These are phyloP conservation scores for Aspergillus wentii DNA, from an alignment of 495 filamentous ascomycete genomes.

Conservation along the genomic window DNA sequence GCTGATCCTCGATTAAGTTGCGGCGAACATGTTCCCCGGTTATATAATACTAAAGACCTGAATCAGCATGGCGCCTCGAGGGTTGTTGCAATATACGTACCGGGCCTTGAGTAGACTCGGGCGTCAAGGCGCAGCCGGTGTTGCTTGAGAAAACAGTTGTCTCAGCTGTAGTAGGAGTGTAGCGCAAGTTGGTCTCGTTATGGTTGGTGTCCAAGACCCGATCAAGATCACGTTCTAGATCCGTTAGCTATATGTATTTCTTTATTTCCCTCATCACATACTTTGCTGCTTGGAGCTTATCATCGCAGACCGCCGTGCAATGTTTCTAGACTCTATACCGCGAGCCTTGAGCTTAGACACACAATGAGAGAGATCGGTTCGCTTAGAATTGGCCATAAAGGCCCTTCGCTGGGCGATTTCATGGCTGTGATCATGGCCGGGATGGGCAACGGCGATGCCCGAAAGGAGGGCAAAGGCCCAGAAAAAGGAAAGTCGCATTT, in stretches of 20 bases:
- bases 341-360: constrained; percentile 44
- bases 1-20: constrained; percentile 50
- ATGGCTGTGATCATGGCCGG: constrained; percentile 42
- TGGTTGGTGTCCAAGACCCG: constrained; percentile 35
- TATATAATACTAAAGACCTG: too few relatives aligned
- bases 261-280: too few relatives aligned
- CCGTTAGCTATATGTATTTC: too few relatives aligned
- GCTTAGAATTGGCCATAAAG: constrained; percentile 32
- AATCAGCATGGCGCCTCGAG: too few relatives aligned
- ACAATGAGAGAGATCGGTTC: constrained; percentile 42
- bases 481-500: too few relatives aligned
- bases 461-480: too few relatives aligned
- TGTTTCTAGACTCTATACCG: constrained; percentile 37
- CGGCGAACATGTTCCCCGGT: constrained; percentile 48
- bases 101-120: too few relatives aligned
- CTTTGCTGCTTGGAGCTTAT: too few relatives aligned
- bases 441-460: constrained; percentile 31
- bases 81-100: too few relatives aligned
- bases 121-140: too few relatives aligned
- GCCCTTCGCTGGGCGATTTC: constrained; percentile 41
- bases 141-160: neutral
- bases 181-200: constrained; percentile 43
- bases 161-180: constrained; percentile 32
- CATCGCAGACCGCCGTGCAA: too few relatives aligned
- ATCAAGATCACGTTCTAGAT: too few relatives aligned